Conservation (phyloP, 2,329 filamentous ascomycete genomes). For the Xylaria sp. region DNA sequence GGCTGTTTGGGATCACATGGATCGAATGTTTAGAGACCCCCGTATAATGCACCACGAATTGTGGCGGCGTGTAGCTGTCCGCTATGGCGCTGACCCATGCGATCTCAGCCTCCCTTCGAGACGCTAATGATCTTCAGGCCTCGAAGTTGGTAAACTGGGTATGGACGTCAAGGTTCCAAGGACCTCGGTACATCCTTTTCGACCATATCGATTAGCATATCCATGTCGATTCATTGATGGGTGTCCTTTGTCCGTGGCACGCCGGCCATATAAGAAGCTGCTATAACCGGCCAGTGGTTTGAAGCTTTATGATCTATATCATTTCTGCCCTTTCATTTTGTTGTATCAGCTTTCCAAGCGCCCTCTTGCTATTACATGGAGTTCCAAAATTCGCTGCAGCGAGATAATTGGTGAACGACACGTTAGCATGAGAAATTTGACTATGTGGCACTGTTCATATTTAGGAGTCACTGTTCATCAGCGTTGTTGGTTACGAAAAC, state of each 20-base stretch:
- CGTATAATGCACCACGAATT: neutral
- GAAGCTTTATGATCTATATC: no score
- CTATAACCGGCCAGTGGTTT: neutral
- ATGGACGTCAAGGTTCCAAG: neutral
- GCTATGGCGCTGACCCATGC: conserved; percentile 40
- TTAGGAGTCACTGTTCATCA: no score
- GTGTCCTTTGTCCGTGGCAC: no score
- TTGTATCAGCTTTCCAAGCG: neutral
- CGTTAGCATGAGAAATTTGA: neutral
- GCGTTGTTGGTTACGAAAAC: neutral
- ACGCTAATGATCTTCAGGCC: no score
- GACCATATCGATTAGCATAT: no score
- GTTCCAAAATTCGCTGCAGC: neutral
- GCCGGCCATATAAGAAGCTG: no score
- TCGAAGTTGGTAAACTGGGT: neutral
- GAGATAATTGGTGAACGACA: neutral
- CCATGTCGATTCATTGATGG: no score
- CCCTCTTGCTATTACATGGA: neutral
- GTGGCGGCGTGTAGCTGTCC: conserved; percentile 35
- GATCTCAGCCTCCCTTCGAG: conserved; percentile 2
- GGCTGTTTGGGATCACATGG: conserved; percentile 50
- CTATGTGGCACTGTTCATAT: neutral
- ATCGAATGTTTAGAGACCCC: conserved; percentile 15
- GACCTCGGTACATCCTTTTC: no score
- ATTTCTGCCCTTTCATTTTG: neutral